Percentiles rank a stretch among this genome's conserved stretches.
These are phyloP conservation scores for Aspergillus transmontanensis DNA, from an alignment of 2,329 filamentous ascomycete species.

Conservation along the genomic window DNA sequence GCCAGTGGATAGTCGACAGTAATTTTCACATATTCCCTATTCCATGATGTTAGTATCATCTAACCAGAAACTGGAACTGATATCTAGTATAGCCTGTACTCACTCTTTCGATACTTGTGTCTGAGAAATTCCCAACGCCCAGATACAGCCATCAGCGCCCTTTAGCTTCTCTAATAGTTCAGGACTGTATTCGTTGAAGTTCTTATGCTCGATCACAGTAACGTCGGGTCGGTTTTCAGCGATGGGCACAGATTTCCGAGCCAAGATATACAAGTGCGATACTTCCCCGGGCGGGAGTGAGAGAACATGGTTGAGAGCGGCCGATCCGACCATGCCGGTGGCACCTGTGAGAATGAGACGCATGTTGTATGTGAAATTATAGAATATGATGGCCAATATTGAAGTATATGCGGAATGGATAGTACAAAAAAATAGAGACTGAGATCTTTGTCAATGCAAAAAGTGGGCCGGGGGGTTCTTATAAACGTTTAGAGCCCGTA, in stretches of 20 bases:
- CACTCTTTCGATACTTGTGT: constrained; percentile 62
- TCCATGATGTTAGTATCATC: neutral
- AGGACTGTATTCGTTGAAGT: constrained; percentile 62
- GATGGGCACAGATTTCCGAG: constrained; percentile 65
- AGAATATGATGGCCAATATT: neutral
- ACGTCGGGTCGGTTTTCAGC: constrained; percentile 57
- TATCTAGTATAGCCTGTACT: neutral
- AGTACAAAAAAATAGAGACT: neutral
- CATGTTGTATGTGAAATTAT: constrained; percentile 17
- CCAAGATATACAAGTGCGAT: constrained; percentile 54
- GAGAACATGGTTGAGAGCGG: constrained; percentile 64
- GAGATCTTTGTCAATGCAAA: no score
- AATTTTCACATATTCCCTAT: constrained; percentile 65
- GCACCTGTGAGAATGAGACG: constrained; percentile 67
- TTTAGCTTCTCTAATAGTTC: constrained; percentile 61
- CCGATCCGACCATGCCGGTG: constrained; percentile 66
- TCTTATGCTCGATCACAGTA: constrained; percentile 67
- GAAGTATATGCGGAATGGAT: no score
- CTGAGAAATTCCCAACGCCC: constrained; percentile 71
- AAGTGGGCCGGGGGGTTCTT: neutral
- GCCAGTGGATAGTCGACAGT: constrained; percentile 67
- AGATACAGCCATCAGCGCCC: constrained; percentile 70
- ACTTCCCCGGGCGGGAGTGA: constrained; percentile 48
- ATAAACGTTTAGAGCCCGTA: neutral
- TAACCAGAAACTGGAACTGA: neutral